Percentiles rank a stretch among this genome's conserved stretches.
phyloP scores from a whole-genome alignment of 177 flowering plant species.

The Telopea speciosissima region DNA sequence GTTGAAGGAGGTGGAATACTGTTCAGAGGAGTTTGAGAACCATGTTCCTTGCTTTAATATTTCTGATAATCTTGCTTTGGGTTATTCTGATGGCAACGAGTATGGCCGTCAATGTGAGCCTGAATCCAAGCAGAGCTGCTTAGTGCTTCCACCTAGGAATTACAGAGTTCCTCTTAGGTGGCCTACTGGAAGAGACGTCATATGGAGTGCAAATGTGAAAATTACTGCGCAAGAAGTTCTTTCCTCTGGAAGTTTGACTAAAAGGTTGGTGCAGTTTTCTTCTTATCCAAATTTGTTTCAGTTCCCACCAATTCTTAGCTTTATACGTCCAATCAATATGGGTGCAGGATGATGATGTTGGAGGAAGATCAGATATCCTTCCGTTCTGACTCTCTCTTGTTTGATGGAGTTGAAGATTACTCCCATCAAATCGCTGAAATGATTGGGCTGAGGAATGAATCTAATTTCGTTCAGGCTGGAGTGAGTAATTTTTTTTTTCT shows the following conservation, averaged over 20 bases:
- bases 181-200: conserved; percentile 94
- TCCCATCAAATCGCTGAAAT: conserved; percentile 98
- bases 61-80: conserved; percentile 47
- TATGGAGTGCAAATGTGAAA: conserved; percentile 88
- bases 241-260: conserved; percentile 94
- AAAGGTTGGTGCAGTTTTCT: conserved; percentile 47
- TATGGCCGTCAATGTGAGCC: conserved; percentile 54
- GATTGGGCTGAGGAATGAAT: conserved; percentile 86
- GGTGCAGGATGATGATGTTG: conserved; percentile 91
- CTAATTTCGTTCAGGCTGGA: conserved; percentile 72
- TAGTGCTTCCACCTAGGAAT: conserved; percentile 69
- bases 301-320: not conserved
- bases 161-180: conserved; percentile 89
- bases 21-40: conserved; percentile 56
- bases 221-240: conserved; percentile 93
- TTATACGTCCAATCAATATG: conserved; percentile 9
- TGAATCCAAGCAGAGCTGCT: conserved; percentile 45
- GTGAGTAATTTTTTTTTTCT: conserved; percentile 38
- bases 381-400: conserved; percentile 65
- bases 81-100: conserved; percentile 38
- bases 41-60: conserved; percentile 84
- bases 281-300: not conserved
- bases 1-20: conserved; percentile 56
- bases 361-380: conserved; percentile 95
- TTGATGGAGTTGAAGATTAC: conserved; percentile 92